Evolutionary conservation across 495 filamentous ascomycete genomes (phyloP), one percentile per base, ranked within the genome.

Genomic region (Margaritispora aquatica): DNA sequence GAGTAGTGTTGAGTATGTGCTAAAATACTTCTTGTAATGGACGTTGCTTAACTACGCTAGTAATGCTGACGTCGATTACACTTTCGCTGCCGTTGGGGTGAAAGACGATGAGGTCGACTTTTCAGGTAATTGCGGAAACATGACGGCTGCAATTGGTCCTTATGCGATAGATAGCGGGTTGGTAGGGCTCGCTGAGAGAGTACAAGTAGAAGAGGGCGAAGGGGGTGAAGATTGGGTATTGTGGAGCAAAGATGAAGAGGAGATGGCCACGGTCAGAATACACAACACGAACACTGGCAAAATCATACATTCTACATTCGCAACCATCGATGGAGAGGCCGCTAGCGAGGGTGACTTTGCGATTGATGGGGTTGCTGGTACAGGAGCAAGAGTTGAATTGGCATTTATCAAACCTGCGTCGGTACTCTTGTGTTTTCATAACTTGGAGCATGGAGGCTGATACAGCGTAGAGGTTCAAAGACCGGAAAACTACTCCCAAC

Each of bases 121-220:
- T 58, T 82, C 81, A 0, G 82, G 85, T 13, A 90, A 89, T 65
- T 90, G 87, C 62, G 88, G 88, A 8, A 90, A 90, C 61, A 88
- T 90, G 85, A 80, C 71, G 0, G 75, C 77, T 24, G 80, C 84
- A 0, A 79, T 92, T 51, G 88, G 88, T 0, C 85, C 87, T 0
- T 85, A 79, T 61, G 82, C 84, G 0, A 72, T 84, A 20, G 82
- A 89, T 59, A 63, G 74, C 26, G 73, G 80, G 26, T 26, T 88
- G 10, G 67, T 81, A 3, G 29, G 29, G 7, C 5, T 34, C 7
- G 29, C 5, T 34, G 29, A 34, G 29, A 15, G 29, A 5, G 15
- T 15, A 34, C 29, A 15, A 34, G 29, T 15, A 34, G 29, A 34
- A 34, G 29, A 34, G 29, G n/a, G n/a, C n/a, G n/a, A n/a, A n/a